These are phyloP conservation scores for Effrenium voratum DNA, from an alignment of 73 alveolate species.

Conservation along the genomic window DNA sequence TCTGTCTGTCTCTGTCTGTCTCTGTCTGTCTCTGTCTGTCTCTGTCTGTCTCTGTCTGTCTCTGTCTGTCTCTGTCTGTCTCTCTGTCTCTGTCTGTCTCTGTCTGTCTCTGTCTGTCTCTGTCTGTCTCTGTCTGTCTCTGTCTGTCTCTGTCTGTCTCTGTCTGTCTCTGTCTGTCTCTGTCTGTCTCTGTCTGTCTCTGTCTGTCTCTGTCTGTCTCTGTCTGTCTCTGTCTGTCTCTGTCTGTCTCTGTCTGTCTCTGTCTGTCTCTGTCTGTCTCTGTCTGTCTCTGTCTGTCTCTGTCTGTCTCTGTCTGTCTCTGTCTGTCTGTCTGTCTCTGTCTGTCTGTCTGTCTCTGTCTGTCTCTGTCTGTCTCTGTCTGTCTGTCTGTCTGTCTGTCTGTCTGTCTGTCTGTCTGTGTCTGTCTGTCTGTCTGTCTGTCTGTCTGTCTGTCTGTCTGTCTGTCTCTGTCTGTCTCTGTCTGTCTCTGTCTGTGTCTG, in stretches of 20 bases:
- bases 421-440: neutral
- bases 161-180: too few relatives aligned
- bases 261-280: too few relatives aligned
- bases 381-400: neutral
- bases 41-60: conserved; percentile 5
- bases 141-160: too few relatives aligned
- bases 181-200: too few relatives aligned
- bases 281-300: too few relatives aligned
- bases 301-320: too few relatives aligned
- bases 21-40: neutral
- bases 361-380: neutral
- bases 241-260: too few relatives aligned
- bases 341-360: too few relatives aligned
- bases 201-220: too few relatives aligned
- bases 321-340: too few relatives aligned
- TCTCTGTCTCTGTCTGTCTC: conserved; percentile 1
- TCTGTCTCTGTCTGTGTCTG: too few relatives aligned
- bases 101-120: conserved; percentile 16
- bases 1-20: conserved; percentile 1
- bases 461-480: neutral
- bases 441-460: neutral
- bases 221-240: too few relatives aligned
- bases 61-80: conserved; percentile 17
- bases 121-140: conserved; percentile 1
- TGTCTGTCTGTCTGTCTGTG: neutral